Conservation (phyloP, 768 basidiomycete genomes). For the Calvatia gigantea region DNA sequence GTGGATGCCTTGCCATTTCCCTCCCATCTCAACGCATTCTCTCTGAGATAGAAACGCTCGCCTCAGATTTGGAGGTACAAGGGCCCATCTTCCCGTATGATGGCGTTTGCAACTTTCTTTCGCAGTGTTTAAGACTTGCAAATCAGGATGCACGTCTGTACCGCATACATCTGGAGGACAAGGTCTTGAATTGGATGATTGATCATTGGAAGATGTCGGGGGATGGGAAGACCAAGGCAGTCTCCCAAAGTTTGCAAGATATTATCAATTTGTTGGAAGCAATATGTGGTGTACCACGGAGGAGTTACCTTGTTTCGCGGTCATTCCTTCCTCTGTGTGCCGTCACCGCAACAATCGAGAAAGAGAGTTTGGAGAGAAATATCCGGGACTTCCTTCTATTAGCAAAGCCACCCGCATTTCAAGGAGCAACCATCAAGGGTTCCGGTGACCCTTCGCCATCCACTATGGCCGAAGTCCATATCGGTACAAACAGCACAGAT, state of each 20-base stretch:
- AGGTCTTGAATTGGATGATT: slow-evolving; percentile 76
- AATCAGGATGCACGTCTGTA: slow-evolving; percentile 81
- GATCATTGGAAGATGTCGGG: slow-evolving; percentile 59
- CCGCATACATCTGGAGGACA: slow-evolving; percentile 83
- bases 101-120: slow-evolving; percentile 83
- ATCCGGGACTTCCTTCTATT: slow-evolving; percentile 71
- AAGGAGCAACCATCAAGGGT: neutral
- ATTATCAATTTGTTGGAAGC: slow-evolving; percentile 59
- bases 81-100: slow-evolving; percentile 87
- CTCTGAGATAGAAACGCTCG: slow-evolving; percentile 72
- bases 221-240: slow-evolving; percentile 24
- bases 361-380: slow-evolving; percentile 50
- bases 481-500: slow-evolving; percentile 19
- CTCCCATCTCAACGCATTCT: slow-evolving; percentile 58
- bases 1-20: slow-evolving; percentile 6
- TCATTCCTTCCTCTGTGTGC: slow-evolving; percentile 66
- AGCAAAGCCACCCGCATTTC: slow-evolving; percentile 53
- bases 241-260: slow-evolving; percentile 57
- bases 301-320: slow-evolving; percentile 41
- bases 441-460: neutral
- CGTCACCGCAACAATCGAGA: slow-evolving; percentile 57
- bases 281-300: slow-evolving; percentile 54
- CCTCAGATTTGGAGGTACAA: slow-evolving; percentile 85
- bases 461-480: neutral
- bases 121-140: slow-evolving; percentile 63